A percentile compares a stretch with the other conserved stretches of the same genome.
phyloP scores from a whole-genome alignment of 2,329 filamentous ascomycete species.

The Verticillium albo-atrum region DNA sequence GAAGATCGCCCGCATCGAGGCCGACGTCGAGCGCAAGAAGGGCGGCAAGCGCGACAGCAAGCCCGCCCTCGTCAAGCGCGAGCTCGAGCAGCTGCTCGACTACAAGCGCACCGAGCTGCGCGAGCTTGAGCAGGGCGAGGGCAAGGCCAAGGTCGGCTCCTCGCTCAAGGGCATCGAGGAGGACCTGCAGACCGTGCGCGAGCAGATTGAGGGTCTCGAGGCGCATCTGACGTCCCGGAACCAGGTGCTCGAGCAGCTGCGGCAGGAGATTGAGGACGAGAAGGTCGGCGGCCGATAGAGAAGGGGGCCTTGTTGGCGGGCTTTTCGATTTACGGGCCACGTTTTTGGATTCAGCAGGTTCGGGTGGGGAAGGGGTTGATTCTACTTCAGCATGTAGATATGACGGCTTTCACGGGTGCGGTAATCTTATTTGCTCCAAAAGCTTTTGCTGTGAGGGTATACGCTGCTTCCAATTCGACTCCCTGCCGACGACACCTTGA shows the following conservation, averaged over 20 bases:
- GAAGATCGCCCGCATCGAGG: slow-evolving; percentile 80
- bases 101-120: slow-evolving; percentile 82
- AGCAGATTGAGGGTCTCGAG: slow-evolving; percentile 91
- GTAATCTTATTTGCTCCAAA: not conserved
- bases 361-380: not conserved
- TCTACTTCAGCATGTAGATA: slow-evolving; percentile 1
- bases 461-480: not conserved
- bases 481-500: not conserved
- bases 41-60: slow-evolving; percentile 69
- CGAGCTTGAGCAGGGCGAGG: slow-evolving; percentile 69
- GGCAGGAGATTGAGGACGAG: slow-evolving; percentile 82
- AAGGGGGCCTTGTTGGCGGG: no score
- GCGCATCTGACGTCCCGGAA: slow-evolving; percentile 73
- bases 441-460: not conserved
- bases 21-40: slow-evolving; percentile 60
- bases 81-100: slow-evolving; percentile 89
- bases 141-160: slow-evolving; percentile 64
- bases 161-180: slow-evolving; percentile 74
- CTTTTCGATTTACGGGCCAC: not conserved
- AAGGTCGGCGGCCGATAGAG: slow-evolving; percentile 49
- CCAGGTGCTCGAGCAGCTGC: slow-evolving; percentile 69
- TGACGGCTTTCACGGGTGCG: not conserved
- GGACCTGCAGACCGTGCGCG: slow-evolving; percentile 84
- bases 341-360: not conserved
- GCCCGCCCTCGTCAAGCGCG: slow-evolving; percentile 87